Percentiles rank a stretch among this genome's conserved stretches.
Evolutionary conservation across 2,329 filamentous ascomycete species (phyloP).

Genomic region (Lachnellula hyalina): DNA sequence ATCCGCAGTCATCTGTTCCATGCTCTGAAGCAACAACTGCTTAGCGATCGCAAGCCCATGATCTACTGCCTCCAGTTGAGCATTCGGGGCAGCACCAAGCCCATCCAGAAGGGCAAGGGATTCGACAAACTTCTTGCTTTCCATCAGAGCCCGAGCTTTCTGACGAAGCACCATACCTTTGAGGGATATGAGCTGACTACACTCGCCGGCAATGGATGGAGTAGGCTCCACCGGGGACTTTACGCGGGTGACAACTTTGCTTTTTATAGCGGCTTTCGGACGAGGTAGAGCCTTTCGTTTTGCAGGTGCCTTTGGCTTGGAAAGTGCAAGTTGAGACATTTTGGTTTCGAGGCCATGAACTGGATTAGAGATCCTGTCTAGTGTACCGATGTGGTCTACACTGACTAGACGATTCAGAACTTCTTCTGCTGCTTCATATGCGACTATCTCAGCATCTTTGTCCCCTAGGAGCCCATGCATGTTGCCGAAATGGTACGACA

Average conservation of each 20-base stretch:
- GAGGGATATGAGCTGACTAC: conserved; percentile 35
- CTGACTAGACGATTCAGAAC: conserved; percentile 38
- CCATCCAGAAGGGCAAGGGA: conserved; percentile 52
- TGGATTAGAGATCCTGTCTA: conserved; percentile 18
- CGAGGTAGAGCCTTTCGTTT: conserved; percentile 30
- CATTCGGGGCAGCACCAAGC: conserved; percentile 40
- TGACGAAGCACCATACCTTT: conserved; percentile 45
- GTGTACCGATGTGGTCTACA: conserved; percentile 31
- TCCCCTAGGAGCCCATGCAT: conserved; percentile 45
- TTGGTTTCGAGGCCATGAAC: conserved; percentile 17
- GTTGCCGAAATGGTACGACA: conserved; percentile 52
- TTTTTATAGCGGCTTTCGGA: conserved; percentile 26
- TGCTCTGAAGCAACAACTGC: conserved; percentile 61
- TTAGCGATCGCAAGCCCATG: conserved; percentile 61
- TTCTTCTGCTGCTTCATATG: conserved; percentile 44
- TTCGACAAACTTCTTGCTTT: conserved; percentile 47
- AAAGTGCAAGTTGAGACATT: conserved; percentile 26
- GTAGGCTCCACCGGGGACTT: conserved; percentile 21
- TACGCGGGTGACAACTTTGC: conserved; percentile 25
- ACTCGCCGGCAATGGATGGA: conserved; percentile 28
- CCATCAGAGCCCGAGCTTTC: conserved; percentile 43
- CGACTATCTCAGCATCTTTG: conserved; percentile 41
- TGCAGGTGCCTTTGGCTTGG: conserved; percentile 31
- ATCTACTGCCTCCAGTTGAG: conserved; percentile 38
- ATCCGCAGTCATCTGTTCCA: conserved; percentile 69